Evolutionary conservation across 306 rosid species (phyloP).

Genomic region (Corylus heterophylla): DNA sequence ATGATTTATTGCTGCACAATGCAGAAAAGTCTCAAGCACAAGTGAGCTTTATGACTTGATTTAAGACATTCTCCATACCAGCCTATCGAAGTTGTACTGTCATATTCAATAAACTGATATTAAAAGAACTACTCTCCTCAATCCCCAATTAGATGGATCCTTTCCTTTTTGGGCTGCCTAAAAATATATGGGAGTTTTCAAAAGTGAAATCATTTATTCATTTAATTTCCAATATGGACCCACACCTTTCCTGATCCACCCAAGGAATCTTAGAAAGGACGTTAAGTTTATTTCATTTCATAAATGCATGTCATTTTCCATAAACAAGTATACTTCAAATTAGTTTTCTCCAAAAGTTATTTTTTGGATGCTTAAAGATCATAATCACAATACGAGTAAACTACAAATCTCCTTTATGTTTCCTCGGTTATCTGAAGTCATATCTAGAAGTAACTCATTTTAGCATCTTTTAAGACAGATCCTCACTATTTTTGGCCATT

Average conservation of each 20-base stretch:
- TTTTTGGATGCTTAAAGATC: background rate
- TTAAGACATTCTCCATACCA: background rate
- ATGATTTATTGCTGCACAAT: background rate
- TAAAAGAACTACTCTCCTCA: background rate
- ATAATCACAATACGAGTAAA: background rate
- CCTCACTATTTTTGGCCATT: background rate
- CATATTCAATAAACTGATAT: background rate
- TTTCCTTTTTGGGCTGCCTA: no score
- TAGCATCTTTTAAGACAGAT: background rate
- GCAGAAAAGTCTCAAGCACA: background rate
- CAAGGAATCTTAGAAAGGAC: no score
- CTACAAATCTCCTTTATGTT: background rate
- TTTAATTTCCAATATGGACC: no score
- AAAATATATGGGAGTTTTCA: background rate
- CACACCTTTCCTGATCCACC: no score
- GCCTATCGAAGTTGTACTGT: background rate
- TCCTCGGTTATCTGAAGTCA: background rate
- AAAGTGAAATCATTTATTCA: background rate
- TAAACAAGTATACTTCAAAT: background rate
- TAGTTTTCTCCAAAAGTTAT: background rate
- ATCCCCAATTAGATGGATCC: background rate
- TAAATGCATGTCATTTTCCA: no score
- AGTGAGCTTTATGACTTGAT: background rate
- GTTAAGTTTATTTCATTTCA: no score
- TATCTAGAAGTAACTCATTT: background rate